Percentiles rank a stretch among this genome's conserved stretches.
Conservation (phyloP, 1,284 basidiomycete species). For the Sporisorium graminicola region DNA sequence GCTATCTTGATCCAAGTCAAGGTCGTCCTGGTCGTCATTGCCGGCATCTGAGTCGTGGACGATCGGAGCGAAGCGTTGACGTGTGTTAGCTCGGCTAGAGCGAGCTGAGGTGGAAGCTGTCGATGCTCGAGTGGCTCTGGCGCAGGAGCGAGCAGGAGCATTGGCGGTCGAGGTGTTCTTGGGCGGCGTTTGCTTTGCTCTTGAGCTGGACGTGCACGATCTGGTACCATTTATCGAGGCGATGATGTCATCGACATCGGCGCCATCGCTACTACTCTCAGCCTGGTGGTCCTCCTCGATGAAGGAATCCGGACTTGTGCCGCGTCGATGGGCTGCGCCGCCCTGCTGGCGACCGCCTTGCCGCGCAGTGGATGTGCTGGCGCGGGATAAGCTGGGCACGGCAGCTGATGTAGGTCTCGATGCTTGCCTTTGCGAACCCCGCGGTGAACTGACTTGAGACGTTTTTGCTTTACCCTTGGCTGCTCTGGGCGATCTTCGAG, state of each 20-base stretch:
- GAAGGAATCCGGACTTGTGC: constrained; percentile 2
- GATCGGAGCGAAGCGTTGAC: constrained; percentile 7
- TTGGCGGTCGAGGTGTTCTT: background rate
- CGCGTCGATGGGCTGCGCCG: background rate
- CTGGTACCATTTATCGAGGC: constrained; percentile 31
- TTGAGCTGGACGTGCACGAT: constrained; percentile 1
- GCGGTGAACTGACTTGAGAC: background rate
- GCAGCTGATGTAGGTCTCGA: constrained; percentile 3
- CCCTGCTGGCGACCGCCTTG: constrained; percentile 1
- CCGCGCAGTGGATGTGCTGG: background rate
- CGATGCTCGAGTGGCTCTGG: background rate
- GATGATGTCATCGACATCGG: constrained; percentile 37
- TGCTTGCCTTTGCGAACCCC: constrained; percentile 4
- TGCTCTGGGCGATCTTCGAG: background rate
- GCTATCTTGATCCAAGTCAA: constrained; percentile 1
- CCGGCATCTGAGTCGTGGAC: constrained; percentile 6
- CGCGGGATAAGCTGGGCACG: constrained; percentile 6
- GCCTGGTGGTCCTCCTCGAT: constrained; percentile 18
- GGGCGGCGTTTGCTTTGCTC: background rate
- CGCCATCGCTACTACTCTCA: constrained; percentile 11
- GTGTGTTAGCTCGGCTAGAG: constrained; percentile 5
- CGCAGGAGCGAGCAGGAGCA: background rate
- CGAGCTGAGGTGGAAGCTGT: background rate
- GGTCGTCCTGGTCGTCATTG: constrained; percentile 22
- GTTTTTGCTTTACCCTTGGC: constrained; percentile 9